Base-by-base conservation (phyloP, 2,329 filamentous ascomycete genomes). In the Fusarium nelsonii region DNA sequence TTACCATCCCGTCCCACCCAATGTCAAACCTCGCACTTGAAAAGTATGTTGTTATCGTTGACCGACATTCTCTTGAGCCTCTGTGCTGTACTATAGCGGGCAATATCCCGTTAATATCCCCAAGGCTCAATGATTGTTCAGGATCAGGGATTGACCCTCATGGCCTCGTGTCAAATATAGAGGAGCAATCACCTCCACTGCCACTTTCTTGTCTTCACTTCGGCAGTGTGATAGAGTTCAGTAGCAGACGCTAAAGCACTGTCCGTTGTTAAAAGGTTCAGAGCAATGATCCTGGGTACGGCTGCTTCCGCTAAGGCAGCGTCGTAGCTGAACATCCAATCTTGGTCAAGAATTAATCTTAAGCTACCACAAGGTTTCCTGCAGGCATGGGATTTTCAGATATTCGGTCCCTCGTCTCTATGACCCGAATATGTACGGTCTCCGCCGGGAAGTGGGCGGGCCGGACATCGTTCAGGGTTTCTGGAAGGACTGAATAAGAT, bases 171-270 rank as follows among this genome's bases (percentile, higher is more conserved):
- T 60, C 36, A 43, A 30, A 20, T 62, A 58, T 39, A 66, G 40
- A 49, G 26, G 46, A 55, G 40, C 57, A 66, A 65, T 41, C 34
- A 41, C 20, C 57, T 20, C 32, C 14, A 20, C n/a, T 34, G 20
- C 60, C 34, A 46, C 32, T 30, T 36, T 23, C 34, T 48, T 26
- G 49, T 37, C 26, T 58, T 14, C 33, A 18, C 30, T 28, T 49
- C 59, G 65, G 56, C 61, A 65, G 54, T 56, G 40, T 23, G 39
- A 65, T 66, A 70, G 53, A 55, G 66, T 70, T 69, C 66, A 63
- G 41, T 51, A 40, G 32, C 51, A 48, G 44, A 46, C 66, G 56
- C 66, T 49, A 69, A 48, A 44, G 40, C 23, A 18, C 30, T 39
- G 28, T 45, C 39, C 40, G 63, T 58, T 63, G 51, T 58, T 43